Base-by-base conservation (phyloP, 148 eudicot species). In the Polygonum maritimum region DNA sequence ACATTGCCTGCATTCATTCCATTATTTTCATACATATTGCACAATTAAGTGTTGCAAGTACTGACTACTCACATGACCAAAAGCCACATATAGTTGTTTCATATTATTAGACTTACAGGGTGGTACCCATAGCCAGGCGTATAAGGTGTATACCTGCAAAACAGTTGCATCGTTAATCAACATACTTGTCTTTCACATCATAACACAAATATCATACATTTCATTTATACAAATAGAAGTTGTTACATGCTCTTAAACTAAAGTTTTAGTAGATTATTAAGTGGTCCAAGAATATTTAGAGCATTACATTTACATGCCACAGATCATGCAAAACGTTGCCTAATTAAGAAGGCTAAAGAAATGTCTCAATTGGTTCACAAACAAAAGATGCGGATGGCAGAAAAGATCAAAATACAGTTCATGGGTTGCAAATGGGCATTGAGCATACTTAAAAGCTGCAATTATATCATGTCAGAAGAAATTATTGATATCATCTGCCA, bases 401-500 rank as follows among this genome's bases (percentile, higher is more conserved):
- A 16, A 44, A 5, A 54, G n/a, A 54, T 10, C 7, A 16, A 44
- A 5, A 54, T 54, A 54, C 26, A 6, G 26, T 52, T 52, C 57
- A 52, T 52, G 21, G n/a, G 57, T 54, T 54, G 60, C 26, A 54
- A 54, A 54, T 54, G 10, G 60, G 60, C 19, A 54, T 54, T 54
- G 60, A 19, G 19, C 26, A 54, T 54, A 54, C 1, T 54, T n/a
- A 54, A 54, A 21, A 21, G 26, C 60, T 18, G 60, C 60, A 21
- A 54, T 54, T 54, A 54, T 54, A 54, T 54, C 60, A 19, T 54
- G 60, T 54, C 60, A 54, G 60, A 54, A n/a, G 31, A 54, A 54
- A 54, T 54, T 54, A n/a, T 54, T 54, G 60, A 54, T n/a, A 54
- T 54, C 60, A 54, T 49, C 55, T 49, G 55, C 55, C 55, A 49